These are phyloP conservation scores for Aspergillus ruber DNA, from an alignment of 2,329 filamentous ascomycete genomes.

Conservation along the genomic window DNA sequence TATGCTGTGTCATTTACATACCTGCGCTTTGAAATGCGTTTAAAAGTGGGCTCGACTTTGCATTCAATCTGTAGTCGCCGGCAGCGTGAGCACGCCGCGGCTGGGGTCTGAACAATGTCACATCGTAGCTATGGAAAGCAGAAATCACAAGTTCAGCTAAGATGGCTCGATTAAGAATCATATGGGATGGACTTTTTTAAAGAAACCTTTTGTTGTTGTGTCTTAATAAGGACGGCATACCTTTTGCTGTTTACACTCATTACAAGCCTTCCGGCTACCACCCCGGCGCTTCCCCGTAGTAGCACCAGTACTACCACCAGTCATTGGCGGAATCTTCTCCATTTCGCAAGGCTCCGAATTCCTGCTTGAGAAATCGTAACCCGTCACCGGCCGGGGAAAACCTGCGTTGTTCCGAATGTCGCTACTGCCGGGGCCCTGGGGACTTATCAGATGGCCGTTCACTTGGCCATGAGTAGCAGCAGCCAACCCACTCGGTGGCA, in stretches of 20 bases:
- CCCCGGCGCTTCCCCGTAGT: constrained; percentile 38
- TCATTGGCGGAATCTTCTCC: constrained; percentile 39
- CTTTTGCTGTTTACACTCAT: constrained; percentile 64
- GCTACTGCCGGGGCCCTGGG: constrained; percentile 18
- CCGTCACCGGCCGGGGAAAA: constrained; percentile 24
- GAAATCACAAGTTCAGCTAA: constrained; percentile 12
- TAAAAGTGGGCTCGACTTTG: constrained; percentile 61
- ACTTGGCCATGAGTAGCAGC: constrained; percentile 7
- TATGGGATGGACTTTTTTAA: not conserved
- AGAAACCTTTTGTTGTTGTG: not conserved
- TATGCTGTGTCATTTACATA: constrained; percentile 6
- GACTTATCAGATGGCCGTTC: constrained; percentile 18
- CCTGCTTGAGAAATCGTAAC: constrained; percentile 24
- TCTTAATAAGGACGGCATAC: constrained; percentile 28
- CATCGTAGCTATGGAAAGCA: constrained; percentile 50
- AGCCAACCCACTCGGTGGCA: constrained; percentile 29
- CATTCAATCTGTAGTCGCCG: constrained; percentile 56
- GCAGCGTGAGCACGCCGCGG: constrained; percentile 55
- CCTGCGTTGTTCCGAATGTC: constrained; percentile 31
- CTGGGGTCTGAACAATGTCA: constrained; percentile 60
- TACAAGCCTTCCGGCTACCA: constrained; percentile 51
- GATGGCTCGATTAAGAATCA: too few relatives aligned
- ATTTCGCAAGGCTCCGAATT: constrained; percentile 31
- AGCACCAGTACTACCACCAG: too few relatives aligned
- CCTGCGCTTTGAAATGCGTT: constrained; percentile 57